Base-by-base conservation (phyloP, 495 filamentous ascomycete species). In the Penicillium canescens region DNA sequence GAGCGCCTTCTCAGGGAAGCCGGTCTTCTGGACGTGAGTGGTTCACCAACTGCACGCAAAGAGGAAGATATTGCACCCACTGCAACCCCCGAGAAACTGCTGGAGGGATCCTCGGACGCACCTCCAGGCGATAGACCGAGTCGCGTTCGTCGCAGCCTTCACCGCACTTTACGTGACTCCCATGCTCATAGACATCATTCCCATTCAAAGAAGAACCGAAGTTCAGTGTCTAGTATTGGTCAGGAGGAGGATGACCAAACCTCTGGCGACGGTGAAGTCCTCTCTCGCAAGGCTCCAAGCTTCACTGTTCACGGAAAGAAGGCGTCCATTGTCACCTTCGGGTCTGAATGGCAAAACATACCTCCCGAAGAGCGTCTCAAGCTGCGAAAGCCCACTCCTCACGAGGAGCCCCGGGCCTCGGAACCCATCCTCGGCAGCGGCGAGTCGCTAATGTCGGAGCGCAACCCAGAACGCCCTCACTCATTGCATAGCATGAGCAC, bases 251-350 rank as follows among this genome's bases (percentile, higher is more conserved):
- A 92, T 33, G 74, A 48, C 56, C 67, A 60, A 28, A 57, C 44
- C 12, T 46, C 52, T 20, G 76, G 21, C 58, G 73, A 83, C 42
- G 77, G 75, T 12, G 91, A 92, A 67, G 82, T 86, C 9, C 78
- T 98, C 8, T 71, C 86, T 12, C 82, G 94, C 14, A 88, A 87
- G 23, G 83, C 86, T 10, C 90, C 91, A 10, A 95, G 88, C 58
- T 98, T 98, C 66, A 96, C 91, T 5, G 86, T 98, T 4, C 94
- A 98, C 64, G 94, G 94, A 49, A 98, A 98, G 76, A 98, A 98
- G 69, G 94, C 94, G 3, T 96, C 91, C 0, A 88, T 98, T 44
- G 86, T 98, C 54, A 96, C 90, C 24, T 96, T 98, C 68, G 92
- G 92, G 7, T 86, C 85, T 35, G 95, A 97, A 59, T 88, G 95